These are phyloP conservation scores for Trypanosoma platydactyli DNA, from an alignment of 208 protist species.

Conservation along the genomic window DNA sequence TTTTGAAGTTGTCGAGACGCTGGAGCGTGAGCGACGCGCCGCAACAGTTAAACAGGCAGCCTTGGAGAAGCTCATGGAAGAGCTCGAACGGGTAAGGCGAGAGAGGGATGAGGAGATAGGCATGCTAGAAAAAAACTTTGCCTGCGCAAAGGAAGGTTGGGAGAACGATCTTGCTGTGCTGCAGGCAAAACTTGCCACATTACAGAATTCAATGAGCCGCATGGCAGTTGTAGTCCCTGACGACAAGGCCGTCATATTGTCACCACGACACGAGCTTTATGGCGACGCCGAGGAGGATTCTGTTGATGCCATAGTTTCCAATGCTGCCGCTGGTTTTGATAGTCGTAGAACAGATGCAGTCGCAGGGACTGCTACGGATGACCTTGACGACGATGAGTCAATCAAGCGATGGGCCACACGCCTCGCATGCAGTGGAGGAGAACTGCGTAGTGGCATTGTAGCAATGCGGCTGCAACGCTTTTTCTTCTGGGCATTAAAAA, in stretches of 20 bases:
- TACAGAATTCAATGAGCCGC: slow-evolving; percentile 39
- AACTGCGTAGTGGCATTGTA: slow-evolving; percentile 22
- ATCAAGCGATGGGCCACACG: slow-evolving; percentile 36
- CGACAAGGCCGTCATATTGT: not conserved
- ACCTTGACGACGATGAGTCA: slow-evolving; percentile 2
- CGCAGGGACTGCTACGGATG: too few species aligned
- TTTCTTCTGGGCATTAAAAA: slow-evolving; percentile 39
- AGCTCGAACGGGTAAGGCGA: slow-evolving; percentile 42
- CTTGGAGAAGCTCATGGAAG: slow-evolving; percentile 52
- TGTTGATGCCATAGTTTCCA: too few species aligned
- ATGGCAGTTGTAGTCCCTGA: slow-evolving; percentile 22
- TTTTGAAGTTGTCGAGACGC: slow-evolving; percentile 46
- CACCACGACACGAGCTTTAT: slow-evolving; percentile 21
- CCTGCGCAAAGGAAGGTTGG: slow-evolving; percentile 52
- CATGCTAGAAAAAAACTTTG: slow-evolving; percentile 50
- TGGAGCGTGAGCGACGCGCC: slow-evolving; percentile 53
- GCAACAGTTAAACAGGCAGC: slow-evolving; percentile 42
- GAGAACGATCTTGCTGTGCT: slow-evolving; percentile 52
- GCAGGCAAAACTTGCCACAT: slow-evolving; percentile 48
- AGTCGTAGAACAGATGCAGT: too few species aligned
- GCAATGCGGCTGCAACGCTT: slow-evolving; percentile 37
- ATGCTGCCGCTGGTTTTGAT: too few species aligned
- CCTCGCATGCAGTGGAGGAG: slow-evolving; percentile 22
- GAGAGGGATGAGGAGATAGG: slow-evolving; percentile 60
- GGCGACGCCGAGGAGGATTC: slow-evolving; percentile 10